Evolutionary conservation across 2,329 filamentous ascomycete genomes (phyloP).

Genomic region (Cladosporium velox): DNA sequence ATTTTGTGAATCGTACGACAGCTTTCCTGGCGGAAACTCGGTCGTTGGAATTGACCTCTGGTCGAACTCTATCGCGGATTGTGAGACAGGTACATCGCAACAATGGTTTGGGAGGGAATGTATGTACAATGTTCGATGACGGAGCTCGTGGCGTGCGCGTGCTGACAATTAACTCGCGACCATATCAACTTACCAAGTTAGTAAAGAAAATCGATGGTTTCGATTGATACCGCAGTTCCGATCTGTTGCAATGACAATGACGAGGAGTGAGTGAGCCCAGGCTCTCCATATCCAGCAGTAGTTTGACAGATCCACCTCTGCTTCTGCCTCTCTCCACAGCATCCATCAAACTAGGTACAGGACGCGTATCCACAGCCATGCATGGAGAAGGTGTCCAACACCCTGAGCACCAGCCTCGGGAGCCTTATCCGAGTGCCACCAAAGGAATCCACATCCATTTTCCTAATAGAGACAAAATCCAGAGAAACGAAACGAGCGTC

Average conservation of each 20-base stretch:
- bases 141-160: neutral
- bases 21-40: neutral
- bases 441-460: neutral
- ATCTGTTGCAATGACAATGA: neutral
- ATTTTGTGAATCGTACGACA: neutral
- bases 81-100: neutral
- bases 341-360: neutral
- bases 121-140: neutral
- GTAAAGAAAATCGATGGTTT: neutral
- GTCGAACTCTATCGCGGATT: neutral
- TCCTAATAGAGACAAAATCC: neutral
- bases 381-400: neutral
- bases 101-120: neutral
- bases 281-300: neutral
- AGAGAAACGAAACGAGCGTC: neutral
- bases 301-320: neutral
- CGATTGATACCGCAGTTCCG: neutral
- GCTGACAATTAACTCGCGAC: neutral
- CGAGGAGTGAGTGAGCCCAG: neutral
- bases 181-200: neutral
- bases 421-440: neutral
- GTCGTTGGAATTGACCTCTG: neutral
- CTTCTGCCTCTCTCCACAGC: neutral
- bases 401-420: neutral
- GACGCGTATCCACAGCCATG: conserved; percentile 2